Base-by-base conservation (phyloP, 495 filamentous ascomycete species). In the Cryomyces minteri region DNA sequence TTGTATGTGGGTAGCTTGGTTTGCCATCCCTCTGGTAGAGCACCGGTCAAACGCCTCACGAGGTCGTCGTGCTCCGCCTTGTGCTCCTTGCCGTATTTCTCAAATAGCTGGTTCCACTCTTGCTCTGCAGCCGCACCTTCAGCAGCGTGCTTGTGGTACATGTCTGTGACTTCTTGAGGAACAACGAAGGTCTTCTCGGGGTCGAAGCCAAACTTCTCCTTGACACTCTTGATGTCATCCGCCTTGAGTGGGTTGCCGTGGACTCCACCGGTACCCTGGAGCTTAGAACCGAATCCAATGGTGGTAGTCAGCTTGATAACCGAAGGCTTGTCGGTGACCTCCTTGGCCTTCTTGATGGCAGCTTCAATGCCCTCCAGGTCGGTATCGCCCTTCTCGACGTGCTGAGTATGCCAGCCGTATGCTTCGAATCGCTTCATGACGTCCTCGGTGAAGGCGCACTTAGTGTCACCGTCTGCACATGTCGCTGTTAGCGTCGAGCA, bases 241-340 rank as follows among this genome's bases (percentile, higher is more conserved):
- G 75, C 72, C 73, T 96, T 96, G 40, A 99, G 76, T 46, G 90
- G 79, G 62, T 85, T 84, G 51, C 90, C 90, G 73, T 99, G 90
- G 48, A 99, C 90, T 61, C 83, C 84, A 58, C 81, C 78, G 55
- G 92, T 96, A 56, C 92, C 92, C 67, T 88, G 74, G 44, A 88
- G 73, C 70, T 83, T 76, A 54, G 90, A 99, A 53, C 90, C 90
- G 69, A 81, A 99, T 60, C 90, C 90, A 59, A 99, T 99, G 62
- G 83, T 99, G 57, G 90, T 99, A 53, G 79, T 90, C 48, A 99
- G 79, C 70, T 90, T 88, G 72, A 99, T 96, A 54, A 96, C 69
- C 42, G 90, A 80, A 46, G 90, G 90, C 79, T 94, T 99, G 72
- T 96, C 76, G 58, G 71, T 96, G 67, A 93, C 83, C 46, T 78